Conservation (phyloP, 164 flowering plant genomes). For the Litsea cubeba region DNA sequence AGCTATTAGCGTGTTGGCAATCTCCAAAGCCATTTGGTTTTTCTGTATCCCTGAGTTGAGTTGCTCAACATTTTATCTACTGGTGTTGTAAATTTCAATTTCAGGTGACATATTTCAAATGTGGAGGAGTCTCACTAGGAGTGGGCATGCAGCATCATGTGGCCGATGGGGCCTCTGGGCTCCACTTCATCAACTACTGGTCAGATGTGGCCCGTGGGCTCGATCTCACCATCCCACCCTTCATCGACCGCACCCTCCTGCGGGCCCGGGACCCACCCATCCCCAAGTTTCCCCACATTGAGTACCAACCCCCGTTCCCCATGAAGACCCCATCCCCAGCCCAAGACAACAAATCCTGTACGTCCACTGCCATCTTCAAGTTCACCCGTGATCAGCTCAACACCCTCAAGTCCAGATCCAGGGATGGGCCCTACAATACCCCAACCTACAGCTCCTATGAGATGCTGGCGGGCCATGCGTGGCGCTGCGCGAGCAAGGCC, state of each 20-base stretch:
- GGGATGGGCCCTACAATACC: slow-evolving; percentile 33
- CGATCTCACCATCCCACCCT: slow-evolving; percentile 42
- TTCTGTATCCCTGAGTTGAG: no score
- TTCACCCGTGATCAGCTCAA: slow-evolving; percentile 44
- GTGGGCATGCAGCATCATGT: slow-evolving; percentile 77
- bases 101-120: slow-evolving; percentile 27
- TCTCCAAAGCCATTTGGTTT: no score
- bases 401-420: slow-evolving; percentile 44
- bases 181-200: slow-evolving; percentile 70
- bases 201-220: slow-evolving; percentile 59
- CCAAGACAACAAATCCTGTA: background rate
- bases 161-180: slow-evolving; percentile 68
- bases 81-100: background rate
- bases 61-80: no score
- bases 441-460: slow-evolving; percentile 55
- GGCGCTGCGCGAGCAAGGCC: slow-evolving; percentile 52
- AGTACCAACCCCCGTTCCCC: slow-evolving; percentile 48
- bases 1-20: no score
- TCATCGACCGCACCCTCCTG: slow-evolving; percentile 62
- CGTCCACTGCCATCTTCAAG: slow-evolving; percentile 43
- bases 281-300: slow-evolving; percentile 55
- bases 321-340: slow-evolving; percentile 27
- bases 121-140: slow-evolving; percentile 53
- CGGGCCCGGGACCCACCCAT: slow-evolving; percentile 63
- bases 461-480: slow-evolving; percentile 64